Evolutionary conservation across 116 monocot genomes (phyloP).

Genomic region (Posidonia oceanica): DNA sequence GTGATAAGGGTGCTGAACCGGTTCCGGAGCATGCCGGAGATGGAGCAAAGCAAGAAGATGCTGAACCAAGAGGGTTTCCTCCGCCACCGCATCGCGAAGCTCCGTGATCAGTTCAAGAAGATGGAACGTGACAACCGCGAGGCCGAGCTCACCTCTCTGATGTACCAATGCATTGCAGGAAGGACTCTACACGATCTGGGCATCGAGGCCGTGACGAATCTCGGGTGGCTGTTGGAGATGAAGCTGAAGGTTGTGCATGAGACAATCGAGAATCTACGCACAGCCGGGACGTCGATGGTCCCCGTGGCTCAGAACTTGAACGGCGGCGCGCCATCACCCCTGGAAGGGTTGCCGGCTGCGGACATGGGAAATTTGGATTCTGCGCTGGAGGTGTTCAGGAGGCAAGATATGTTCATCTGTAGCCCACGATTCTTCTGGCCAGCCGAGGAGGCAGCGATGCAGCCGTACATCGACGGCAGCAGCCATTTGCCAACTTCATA

Average conservation of each 20-base stretch:
- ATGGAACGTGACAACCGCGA: constrained; percentile 21
- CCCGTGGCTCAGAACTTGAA: no score
- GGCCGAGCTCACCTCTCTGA: constrained; percentile 14
- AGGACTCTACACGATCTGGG: neutral
- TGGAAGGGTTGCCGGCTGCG: neutral
- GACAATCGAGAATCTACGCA: constrained; percentile 5
- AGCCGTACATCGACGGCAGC: neutral
- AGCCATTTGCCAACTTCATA: neutral
- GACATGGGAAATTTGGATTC: neutral
- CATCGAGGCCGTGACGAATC: constrained; percentile 1
- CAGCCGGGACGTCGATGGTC: neutral
- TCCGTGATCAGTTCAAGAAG: constrained; percentile 25
- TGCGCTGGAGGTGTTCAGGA: neutral
- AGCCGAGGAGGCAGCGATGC: neutral
- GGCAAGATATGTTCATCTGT: neutral
- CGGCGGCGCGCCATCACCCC: neutral
- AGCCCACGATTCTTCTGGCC: neutral
- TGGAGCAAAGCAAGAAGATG: constrained; percentile 44
- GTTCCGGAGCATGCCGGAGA: constrained; percentile 32
- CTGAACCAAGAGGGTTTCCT: constrained; percentile 36
- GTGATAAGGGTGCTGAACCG: neutral
- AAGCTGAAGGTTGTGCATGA: constrained; percentile 15
- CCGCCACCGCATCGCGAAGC: constrained; percentile 14
- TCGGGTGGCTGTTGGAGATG: constrained; percentile 10
- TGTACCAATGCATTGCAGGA: constrained; percentile 22